Evolutionary conservation across 202 grass and related monocot genomes (phyloP), one percentile per base, ranked within the genome.

Genomic region (Carex sylvatica): DNA sequence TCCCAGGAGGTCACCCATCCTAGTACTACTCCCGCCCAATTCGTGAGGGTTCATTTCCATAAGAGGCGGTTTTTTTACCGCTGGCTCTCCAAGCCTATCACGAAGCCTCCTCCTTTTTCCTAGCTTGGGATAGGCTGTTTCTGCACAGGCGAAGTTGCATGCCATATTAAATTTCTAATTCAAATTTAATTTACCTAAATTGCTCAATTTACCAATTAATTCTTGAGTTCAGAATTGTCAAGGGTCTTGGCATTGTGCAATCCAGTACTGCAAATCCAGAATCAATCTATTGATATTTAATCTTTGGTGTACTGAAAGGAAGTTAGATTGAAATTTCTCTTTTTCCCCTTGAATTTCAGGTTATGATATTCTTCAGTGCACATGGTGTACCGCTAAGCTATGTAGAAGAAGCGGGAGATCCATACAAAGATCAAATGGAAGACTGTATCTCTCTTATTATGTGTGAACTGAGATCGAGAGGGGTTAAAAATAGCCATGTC

Each of bases 371-470:
- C 91, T 99, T 99, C 61, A 93, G 96, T 82, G 89, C 96, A 80
- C 93, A 99, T 91, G 93, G 93, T 85, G 96, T 99, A 42, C 96
- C 96, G 44, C 84, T 92, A 84, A 96, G 93, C 60, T 96, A 96
- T 88, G 93, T 96, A 70, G 84, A 89, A 83, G 89, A 99, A 77
- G 96, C 92, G 31, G 93, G 92, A 85, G 96, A 99, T 92, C 96
- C 96, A 26, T 99, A 99, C 85, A 90, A 87, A 85, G 96, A 90
- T 92, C 96, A 99, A 84, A 99, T 96, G 93, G 96, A 99, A 68
- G 96, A 99, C 20, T 99, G 96, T 52, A 90, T 99, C 61, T 47
- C 84, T 92, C 88, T 99, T 85, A 99, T 99, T 71, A 93, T 96
- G 89, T 72, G 73, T 80, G 93, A 96, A 78, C 84, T 99, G 56